Conservation (phyloP, 352 stramenopile species). For the Globisporangium solare region DNA sequence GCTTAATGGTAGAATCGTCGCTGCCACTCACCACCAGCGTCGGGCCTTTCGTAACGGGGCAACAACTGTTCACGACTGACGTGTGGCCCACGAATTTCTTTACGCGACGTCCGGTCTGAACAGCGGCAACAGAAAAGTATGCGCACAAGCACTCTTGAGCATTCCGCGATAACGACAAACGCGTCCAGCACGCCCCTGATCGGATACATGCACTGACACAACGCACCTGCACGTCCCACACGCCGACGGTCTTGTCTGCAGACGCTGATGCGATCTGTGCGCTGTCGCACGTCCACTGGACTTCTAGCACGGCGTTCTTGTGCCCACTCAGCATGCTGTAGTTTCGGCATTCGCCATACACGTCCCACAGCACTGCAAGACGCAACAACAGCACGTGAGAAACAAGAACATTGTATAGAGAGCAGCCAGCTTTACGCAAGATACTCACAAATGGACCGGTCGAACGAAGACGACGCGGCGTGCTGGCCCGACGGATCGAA, state of each 20-base stretch:
- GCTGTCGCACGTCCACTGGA: slow-evolving; percentile 90
- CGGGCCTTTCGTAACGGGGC: slow-evolving; percentile 74
- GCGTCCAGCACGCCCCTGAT: no score
- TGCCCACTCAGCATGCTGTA: slow-evolving; percentile 92
- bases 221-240: slow-evolving; percentile 71
- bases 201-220: no score
- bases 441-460: slow-evolving; percentile 54
- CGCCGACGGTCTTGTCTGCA: slow-evolving; percentile 90
- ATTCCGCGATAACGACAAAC: no score
- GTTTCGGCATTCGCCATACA: slow-evolving; percentile 89
- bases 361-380: slow-evolving; percentile 84
- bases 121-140: slow-evolving; percentile 19
- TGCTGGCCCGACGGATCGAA: slow-evolving; percentile 75
- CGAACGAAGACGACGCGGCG: slow-evolving; percentile 65
- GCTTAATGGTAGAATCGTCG: slow-evolving; percentile 86
- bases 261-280: slow-evolving; percentile 86
- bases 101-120: slow-evolving; percentile 68
- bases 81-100: slow-evolving; percentile 85
- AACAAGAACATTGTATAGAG: no score
- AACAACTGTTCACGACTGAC: slow-evolving; percentile 90
- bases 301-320: slow-evolving; percentile 94
- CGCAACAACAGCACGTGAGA: not conserved
- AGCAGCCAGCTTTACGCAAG: not conserved
- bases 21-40: slow-evolving; percentile 85
- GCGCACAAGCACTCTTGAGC: slow-evolving; percentile 9